These are phyloP conservation scores for Aspergillus coremiiformis DNA, from an alignment of 495 filamentous ascomycete genomes.

Conservation along the genomic window DNA sequence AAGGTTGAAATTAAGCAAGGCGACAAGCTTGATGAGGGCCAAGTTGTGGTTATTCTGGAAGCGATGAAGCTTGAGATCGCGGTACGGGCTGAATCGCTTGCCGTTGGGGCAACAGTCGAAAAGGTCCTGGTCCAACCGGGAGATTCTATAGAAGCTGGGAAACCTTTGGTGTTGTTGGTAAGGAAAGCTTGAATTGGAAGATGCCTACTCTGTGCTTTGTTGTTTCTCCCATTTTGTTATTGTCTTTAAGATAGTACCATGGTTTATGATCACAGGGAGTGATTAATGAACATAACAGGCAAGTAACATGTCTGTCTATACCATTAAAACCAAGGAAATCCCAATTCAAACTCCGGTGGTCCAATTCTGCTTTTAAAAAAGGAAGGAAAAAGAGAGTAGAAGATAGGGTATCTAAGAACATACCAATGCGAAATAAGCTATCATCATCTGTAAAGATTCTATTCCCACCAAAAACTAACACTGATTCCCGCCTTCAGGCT, in stretches of 20 bases:
- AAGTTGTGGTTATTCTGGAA: conserved; percentile 40
- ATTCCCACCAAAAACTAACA: conserved; percentile 94
- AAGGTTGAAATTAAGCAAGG: conserved; percentile 44
- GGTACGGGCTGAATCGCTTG: conserved; percentile 23
- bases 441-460: not conserved
- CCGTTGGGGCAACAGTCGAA: conserved; percentile 24
- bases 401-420: not conserved
- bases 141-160: conserved; percentile 35
- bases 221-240: not conserved
- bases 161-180: conserved; percentile 25
- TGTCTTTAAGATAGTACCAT: too few species aligned
- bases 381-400: conserved; percentile 2
- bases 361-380: too few species aligned
- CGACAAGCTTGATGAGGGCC: conserved; percentile 25
- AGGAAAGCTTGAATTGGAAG: not conserved
- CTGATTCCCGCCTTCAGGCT: conserved; percentile 83
- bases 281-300: not conserved
- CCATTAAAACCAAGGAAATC: too few species aligned
- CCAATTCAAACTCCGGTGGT: too few species aligned
- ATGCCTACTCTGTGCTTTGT: not conserved
- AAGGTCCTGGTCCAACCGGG: conserved; percentile 36
- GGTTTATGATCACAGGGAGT: too few species aligned
- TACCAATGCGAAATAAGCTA: too few species aligned
- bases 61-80: conserved; percentile 53
- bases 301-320: too few species aligned